Percentiles rank a stretch among this genome's conserved stretches.
These are phyloP conservation scores for Ichthyophthirius multifiliis DNA, from an alignment of 169 alveolate species.

Conservation along the genomic window DNA sequence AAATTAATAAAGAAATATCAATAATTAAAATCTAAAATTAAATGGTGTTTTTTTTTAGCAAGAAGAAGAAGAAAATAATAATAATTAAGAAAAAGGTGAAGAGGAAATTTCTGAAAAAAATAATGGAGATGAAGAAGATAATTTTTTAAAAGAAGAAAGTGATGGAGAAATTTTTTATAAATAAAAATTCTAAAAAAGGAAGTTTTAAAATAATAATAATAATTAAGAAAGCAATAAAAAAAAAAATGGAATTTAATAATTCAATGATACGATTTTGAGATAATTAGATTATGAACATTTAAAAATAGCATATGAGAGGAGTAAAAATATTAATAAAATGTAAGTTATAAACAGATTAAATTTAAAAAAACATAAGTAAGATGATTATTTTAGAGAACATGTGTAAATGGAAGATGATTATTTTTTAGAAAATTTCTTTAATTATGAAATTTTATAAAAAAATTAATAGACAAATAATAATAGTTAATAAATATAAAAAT, in stretches of 20 bases:
- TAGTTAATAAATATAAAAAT: not conserved
- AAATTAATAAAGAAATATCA: too few species aligned
- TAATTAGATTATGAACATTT: not conserved
- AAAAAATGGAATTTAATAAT: not conserved
- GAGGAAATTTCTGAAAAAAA: not conserved
- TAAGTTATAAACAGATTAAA: not conserved
- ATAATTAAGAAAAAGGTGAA: not conserved
- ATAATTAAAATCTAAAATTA: too few species aligned
- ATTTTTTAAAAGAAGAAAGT: not conserved
- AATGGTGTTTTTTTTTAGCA: too few species aligned
- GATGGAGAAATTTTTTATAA: not conserved
- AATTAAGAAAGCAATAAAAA: not conserved
- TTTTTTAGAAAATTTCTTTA: conserved; percentile 1
- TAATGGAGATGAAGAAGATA: not conserved
- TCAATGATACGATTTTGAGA: not conserved
- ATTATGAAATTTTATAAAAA: not conserved
- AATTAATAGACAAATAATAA: not conserved
- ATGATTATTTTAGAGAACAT: not conserved
- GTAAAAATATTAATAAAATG: not conserved
- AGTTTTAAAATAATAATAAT: not conserved
- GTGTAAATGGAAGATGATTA: not conserved
- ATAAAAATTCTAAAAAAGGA: not conserved
- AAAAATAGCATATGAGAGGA: not conserved
- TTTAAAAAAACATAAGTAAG: not conserved
- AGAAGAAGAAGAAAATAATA: not conserved